Conservation (phyloP, 148 eudicot species). For the Arbutus unedo region DNA sequence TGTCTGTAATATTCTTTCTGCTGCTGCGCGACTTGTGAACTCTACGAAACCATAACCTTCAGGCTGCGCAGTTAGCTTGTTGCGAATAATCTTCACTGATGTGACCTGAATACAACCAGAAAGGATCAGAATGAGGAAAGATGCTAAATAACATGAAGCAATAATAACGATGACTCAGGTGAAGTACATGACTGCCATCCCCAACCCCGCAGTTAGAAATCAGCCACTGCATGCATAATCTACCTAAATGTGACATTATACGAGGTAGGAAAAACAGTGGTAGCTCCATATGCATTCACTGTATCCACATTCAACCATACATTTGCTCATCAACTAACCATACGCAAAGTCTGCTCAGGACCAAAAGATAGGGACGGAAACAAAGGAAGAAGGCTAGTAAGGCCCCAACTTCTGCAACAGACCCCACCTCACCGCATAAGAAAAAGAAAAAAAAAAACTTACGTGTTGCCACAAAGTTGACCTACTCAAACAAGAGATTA, state of each 20-base stretch:
- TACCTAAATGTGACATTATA: not conserved
- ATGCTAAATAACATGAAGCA: not conserved
- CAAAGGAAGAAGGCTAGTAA: not conserved
- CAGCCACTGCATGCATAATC: not conserved
- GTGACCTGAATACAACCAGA: slow-evolving; percentile 41
- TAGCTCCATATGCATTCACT: not conserved
- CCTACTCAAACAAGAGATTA: not conserved
- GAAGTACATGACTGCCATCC: not conserved
- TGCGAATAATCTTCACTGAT: slow-evolving; percentile 71
- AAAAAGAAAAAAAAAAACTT: not conserved
- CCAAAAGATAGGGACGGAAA: not conserved
- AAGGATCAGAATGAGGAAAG: not conserved
- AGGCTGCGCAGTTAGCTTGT: slow-evolving; percentile 71
- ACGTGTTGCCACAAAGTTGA: not conserved
- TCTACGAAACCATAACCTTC: slow-evolving; percentile 97
- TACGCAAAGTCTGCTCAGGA: not conserved
- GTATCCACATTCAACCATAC: not conserved
- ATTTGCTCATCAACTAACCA: not conserved
- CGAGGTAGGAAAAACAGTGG: not conserved
- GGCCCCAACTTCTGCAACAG: not conserved
- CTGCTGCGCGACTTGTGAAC: slow-evolving; percentile 74
- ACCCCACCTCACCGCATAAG: not conserved
- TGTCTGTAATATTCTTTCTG: slow-evolving; percentile 58
- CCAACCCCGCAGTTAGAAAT: not conserved
- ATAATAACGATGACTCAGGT: not conserved